These are phyloP conservation scores for Aspergillus diversus DNA, from an alignment of 495 filamentous ascomycete species.

Conservation along the genomic window DNA sequence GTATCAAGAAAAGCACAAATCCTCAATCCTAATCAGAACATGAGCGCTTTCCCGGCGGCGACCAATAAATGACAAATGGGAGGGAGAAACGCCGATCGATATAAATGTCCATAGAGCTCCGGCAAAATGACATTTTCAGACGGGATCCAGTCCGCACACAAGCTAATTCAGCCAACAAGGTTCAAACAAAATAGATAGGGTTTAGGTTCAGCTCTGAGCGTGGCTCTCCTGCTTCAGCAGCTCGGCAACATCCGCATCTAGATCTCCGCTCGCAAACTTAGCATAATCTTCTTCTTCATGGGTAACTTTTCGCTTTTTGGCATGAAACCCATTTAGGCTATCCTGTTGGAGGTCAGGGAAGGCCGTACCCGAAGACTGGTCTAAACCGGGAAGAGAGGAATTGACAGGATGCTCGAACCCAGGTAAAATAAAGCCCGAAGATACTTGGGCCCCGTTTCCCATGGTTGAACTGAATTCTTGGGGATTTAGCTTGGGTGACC, in stretches of 20 bases:
- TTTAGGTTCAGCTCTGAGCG: conserved; percentile 4
- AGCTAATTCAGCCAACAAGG: too few relatives aligned
- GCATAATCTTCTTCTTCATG: conserved; percentile 70
- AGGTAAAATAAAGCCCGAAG: conserved; percentile 36
- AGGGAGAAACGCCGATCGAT: too few relatives aligned
- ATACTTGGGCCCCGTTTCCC: conserved; percentile 31
- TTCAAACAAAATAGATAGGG: too few relatives aligned
- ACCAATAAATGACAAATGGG: too few relatives aligned
- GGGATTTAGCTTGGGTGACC: conserved; percentile 43
- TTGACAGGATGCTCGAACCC: conserved; percentile 39
- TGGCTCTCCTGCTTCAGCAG: conserved; percentile 63
- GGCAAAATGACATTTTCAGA: too few relatives aligned
- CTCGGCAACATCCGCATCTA: conserved; percentile 84
- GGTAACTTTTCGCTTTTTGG: conserved; percentile 78
- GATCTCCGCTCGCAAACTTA: conserved; percentile 66
- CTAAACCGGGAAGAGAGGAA: conserved; percentile 47
- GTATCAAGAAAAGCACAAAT: too few relatives aligned
- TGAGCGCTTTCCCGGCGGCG: too few relatives aligned
- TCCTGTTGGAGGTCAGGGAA: conserved; percentile 37
- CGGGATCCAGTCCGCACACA: too few relatives aligned
- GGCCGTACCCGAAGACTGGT: conserved; percentile 51
- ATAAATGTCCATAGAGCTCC: too few relatives aligned
- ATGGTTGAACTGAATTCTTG: conserved; percentile 28
- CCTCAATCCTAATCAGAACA: too few relatives aligned
- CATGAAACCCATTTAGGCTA: conserved; percentile 40